Evolutionary conservation across 495 filamentous ascomycete genomes (phyloP).

Genomic region (Aspergillus homomorphus): DNA sequence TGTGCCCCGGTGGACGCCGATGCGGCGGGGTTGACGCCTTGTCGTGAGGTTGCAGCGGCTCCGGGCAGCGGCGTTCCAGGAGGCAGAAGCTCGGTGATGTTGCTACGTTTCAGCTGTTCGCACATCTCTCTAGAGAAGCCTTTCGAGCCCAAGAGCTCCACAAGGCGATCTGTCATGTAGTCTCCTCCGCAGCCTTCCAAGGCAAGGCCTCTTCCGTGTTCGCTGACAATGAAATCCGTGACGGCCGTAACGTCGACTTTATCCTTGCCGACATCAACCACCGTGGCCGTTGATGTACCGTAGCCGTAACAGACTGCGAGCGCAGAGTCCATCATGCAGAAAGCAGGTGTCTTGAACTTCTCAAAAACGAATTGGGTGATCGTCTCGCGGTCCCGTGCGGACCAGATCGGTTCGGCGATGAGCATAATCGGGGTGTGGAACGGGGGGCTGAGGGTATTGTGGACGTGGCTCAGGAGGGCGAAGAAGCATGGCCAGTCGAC

Average conservation of each 20-base stretch:
- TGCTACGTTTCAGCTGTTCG: slow-evolving; percentile 87
- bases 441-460: slow-evolving; percentile 79
- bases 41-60: slow-evolving; percentile 44
- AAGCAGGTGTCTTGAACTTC: slow-evolving; percentile 88
- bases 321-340: slow-evolving; percentile 81
- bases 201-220: slow-evolving; percentile 56
- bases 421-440: slow-evolving; percentile 93
- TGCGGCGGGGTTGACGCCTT: slow-evolving; percentile 58
- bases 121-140: slow-evolving; percentile 84
- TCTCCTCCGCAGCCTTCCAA: slow-evolving; percentile 79
- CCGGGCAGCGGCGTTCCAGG: slow-evolving; percentile 58
- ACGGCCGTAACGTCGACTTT: slow-evolving; percentile 92
- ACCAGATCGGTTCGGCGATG: slow-evolving; percentile 83
- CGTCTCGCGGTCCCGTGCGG: slow-evolving; percentile 71
- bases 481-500: slow-evolving; percentile 88
- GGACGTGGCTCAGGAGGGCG: slow-evolving; percentile 81
- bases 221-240: slow-evolving; percentile 67
- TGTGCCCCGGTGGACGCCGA: slow-evolving; percentile 52
- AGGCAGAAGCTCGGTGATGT: slow-evolving; percentile 84
- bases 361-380: slow-evolving; percentile 94
- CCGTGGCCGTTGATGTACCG: slow-evolving; percentile 68
- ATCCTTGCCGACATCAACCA: slow-evolving; percentile 84
- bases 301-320: slow-evolving; percentile 81
- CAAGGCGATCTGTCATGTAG: slow-evolving; percentile 75
- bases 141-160: slow-evolving; percentile 63